Conservation (phyloP, 2,329 filamentous ascomycete genomes). For the Phaeosphaeria sp. region DNA sequence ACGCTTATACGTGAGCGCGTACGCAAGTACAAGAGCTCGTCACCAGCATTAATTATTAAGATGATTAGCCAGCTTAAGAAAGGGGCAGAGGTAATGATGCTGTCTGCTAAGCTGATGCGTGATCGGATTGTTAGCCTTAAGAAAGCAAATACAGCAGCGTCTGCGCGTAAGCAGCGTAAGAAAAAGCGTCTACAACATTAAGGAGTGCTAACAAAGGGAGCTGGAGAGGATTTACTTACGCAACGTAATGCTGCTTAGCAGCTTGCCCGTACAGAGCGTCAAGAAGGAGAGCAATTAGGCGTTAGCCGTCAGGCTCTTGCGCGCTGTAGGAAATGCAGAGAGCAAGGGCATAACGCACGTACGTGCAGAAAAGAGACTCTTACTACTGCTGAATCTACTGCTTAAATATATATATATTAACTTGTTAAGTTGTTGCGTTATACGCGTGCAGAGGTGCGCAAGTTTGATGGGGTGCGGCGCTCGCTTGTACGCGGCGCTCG, state of each 20-base stretch:
- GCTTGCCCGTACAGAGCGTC: too few species aligned
- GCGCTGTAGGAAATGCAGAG: constrained; percentile 15
- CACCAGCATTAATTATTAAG: background rate
- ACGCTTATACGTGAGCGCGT: background rate
- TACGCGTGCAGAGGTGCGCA: constrained; percentile 6
- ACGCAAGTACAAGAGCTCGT: background rate
- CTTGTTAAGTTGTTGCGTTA: constrained; percentile 12
- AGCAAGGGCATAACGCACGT: constrained; percentile 18
- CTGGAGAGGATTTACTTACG: too few species aligned
- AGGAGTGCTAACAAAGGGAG: too few species aligned
- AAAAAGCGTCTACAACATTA: too few species aligned
- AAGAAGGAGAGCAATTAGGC: too few species aligned
- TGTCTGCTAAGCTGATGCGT: too few species aligned
- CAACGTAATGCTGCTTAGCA: too few species aligned
- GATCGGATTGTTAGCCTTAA: too few species aligned
- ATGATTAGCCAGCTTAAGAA: too few species aligned
- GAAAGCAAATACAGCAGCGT: background rate
- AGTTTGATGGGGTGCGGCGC: background rate
- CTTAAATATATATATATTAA: constrained; percentile 16
- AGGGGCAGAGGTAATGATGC: background rate
- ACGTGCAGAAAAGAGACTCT: constrained; percentile 16
- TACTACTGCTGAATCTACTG: too few species aligned
- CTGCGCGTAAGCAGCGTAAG: constrained; percentile 3
- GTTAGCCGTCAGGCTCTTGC: constrained; percentile 15
- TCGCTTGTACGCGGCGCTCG: too few species aligned